Evolutionary conservation across 2,329 filamentous ascomycete genomes (phyloP).

Genomic region (Aspergillus puulaauensis): DNA sequence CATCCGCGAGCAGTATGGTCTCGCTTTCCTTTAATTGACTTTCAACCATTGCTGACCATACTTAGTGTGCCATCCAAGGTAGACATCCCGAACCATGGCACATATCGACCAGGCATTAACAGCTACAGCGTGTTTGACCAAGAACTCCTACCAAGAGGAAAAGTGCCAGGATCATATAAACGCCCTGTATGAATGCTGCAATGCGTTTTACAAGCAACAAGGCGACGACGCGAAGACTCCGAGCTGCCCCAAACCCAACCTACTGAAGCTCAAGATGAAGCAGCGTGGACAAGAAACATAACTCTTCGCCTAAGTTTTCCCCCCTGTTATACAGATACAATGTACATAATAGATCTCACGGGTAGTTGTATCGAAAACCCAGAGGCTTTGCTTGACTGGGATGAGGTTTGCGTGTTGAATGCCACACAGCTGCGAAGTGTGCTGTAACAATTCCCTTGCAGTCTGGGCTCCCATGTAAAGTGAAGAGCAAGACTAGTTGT

Average conservation of each 20-base stretch:
- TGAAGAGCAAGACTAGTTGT: conserved; percentile 64
- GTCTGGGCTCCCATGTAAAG: conserved; percentile 57
- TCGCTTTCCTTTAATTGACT: neutral
- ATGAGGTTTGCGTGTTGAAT: neutral
- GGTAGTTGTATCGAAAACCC: neutral
- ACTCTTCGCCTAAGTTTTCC: neutral
- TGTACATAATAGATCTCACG: conserved; percentile 7
- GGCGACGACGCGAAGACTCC: conserved; percentile 74
- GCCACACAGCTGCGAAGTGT: neutral
- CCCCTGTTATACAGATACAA: neutral
- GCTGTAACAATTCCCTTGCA: conserved; percentile 48
- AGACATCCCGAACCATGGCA: conserved; percentile 12
- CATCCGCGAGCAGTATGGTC: conserved; percentile 75
- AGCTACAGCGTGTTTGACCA: conserved; percentile 72
- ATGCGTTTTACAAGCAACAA: conserved; percentile 77
- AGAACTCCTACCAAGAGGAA: conserved; percentile 80
- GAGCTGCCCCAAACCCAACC: conserved; percentile 79
- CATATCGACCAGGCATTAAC: conserved; percentile 5
- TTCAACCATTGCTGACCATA: conserved; percentile 18
- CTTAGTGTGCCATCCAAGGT: conserved; percentile 88
- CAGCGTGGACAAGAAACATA: conserved; percentile 57
- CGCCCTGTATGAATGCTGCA: conserved; percentile 90
- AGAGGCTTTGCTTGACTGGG: neutral
- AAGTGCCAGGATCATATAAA: conserved; percentile 78
- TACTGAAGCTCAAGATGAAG: conserved; percentile 82